phyloP scores from a whole-genome alignment of 805 yeast species.

The Debaryomyces maramus region DNA sequence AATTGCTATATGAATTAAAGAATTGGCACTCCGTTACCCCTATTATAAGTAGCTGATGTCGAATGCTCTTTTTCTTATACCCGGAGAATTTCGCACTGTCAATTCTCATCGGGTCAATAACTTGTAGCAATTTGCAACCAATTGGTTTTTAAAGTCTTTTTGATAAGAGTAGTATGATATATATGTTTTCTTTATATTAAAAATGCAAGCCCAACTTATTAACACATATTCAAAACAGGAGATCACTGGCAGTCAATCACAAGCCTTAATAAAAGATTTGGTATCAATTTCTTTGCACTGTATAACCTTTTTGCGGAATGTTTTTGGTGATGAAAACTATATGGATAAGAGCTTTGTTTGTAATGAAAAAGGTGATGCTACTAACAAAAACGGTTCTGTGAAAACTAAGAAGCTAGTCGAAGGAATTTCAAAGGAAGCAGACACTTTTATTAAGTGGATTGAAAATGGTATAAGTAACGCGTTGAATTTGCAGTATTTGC shows the following conservation, averaged over 20 bases:
- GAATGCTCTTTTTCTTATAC: no score
- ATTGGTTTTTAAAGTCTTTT: no score
- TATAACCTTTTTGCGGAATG: slow-evolving; percentile 54
- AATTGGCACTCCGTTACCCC: no score
- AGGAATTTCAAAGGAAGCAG: slow-evolving; percentile 49
- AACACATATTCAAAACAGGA: not conserved
- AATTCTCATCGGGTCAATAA: not conserved
- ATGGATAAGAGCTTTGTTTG: slow-evolving; percentile 48
- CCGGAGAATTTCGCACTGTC: no score
- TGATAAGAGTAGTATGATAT: no score
- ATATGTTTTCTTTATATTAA: not conserved
- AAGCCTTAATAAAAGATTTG: slow-evolving; percentile 43
- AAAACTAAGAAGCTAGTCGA: slow-evolving; percentile 49
- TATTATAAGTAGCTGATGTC: no score
- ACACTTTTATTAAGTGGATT: slow-evolving; percentile 52
- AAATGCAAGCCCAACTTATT: not conserved
- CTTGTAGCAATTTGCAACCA: not conserved
- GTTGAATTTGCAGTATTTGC: slow-evolving; percentile 40
- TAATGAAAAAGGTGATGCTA: slow-evolving; percentile 15
- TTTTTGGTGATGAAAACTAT: slow-evolving; percentile 57
- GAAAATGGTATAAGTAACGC: slow-evolving; percentile 51
- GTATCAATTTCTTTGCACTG: slow-evolving; percentile 57
- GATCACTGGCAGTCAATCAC: slow-evolving; percentile 6
- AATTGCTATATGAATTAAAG: no score
- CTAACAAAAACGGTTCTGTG: slow-evolving; percentile 32